Evolutionary conservation across 148 eudicot genomes (phyloP), one percentile per base, ranked within the genome.

Genomic region (Fagopyrum tataricum): DNA sequence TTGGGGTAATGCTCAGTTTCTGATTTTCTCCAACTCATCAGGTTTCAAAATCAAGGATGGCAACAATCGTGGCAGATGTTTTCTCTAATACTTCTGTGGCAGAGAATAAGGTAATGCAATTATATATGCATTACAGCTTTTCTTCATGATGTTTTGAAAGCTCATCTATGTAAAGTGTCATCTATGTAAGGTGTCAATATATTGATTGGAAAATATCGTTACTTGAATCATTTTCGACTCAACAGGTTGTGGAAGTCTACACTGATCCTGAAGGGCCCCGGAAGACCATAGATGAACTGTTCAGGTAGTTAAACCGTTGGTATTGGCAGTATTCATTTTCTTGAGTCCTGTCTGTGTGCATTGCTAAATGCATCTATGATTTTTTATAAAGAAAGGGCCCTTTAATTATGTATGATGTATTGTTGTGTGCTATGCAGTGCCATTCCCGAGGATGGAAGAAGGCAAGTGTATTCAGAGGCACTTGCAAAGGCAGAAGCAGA

Each of bases 381-480:
- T 31, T 31, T 31, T 31, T 31, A 31, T 0, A 31, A 26, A 31
- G 37, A 31, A 31, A 31, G 37, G 55, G 20, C 55, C n/a, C n/a
- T 58, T 21, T 62, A 42, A 62, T 31, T 12, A 13, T 31, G 37
- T 62, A 58, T 58, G 64, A 58, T 21, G 37, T 23, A 20, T 58
- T 64, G 41, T 12, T 55, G 67, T 61, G 67, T 61, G 17, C 7
- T 61, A 6, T 77, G 24, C 72, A 94, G 98, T 77, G 87, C 78
- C 42, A 90, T 95, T 73, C 97, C 99, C n/a, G 96, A 87, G 91
- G 99, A 95, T 68, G 87, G 87, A 51, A 84, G 99, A 84, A 85
- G 99, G 82, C 80, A 90, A 80, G 88, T 84, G n/a, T 95, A 88
- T 26, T 83, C 90, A 24, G 97, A 95, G 73, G 82, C 91, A 67